Percentiles rank a stretch among this genome's conserved stretches.
phyloP scores from a whole-genome alignment of 1,284 basidiomycete genomes.

The Rhodotorula glutinis region DNA sequence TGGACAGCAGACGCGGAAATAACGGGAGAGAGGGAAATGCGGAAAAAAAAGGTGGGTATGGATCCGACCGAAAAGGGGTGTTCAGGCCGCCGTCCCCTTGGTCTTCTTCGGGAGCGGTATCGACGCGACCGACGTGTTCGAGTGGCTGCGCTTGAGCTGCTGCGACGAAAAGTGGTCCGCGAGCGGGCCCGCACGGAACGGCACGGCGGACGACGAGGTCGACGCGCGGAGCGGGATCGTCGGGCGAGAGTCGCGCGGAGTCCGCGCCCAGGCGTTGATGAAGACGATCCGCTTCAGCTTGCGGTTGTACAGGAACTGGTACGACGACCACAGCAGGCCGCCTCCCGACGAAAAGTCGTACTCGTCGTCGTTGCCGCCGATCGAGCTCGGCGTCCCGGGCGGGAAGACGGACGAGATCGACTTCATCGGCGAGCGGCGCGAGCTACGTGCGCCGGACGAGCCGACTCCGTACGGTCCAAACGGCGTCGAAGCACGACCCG shows the following conservation, averaged over 20 bases:
- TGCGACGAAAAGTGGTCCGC: constrained; percentile 8
- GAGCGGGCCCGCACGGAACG: constrained; percentile 6
- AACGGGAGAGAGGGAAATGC: no score
- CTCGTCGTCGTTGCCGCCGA: constrained; percentile 9
- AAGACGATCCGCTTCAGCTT: constrained; percentile 88
- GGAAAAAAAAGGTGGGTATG: no score
- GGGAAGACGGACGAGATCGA: constrained; percentile 34
- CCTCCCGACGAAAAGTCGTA: constrained; percentile 49
- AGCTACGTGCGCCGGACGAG: constrained; percentile 2
- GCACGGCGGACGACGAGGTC: background rate
- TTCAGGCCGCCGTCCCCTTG: constrained; percentile 18
- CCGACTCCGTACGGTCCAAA: constrained; percentile 1
- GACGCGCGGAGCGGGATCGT: background rate
- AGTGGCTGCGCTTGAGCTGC: constrained; percentile 25
- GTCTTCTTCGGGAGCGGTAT: constrained; percentile 22
- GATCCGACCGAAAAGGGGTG: no score
- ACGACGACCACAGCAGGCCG: constrained; percentile 89
- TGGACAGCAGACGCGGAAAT: no score
- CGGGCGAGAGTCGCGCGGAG: constrained; percentile 13
- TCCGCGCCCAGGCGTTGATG: constrained; percentile 87
- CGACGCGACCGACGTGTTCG: constrained; percentile 19
- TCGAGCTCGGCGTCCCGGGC: constrained; percentile 17
- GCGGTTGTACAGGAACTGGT: constrained; percentile 95
- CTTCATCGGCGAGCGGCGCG: constrained; percentile 33
- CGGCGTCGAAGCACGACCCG: constrained; percentile 10